Evolutionary conservation across 768 basidiomycete species (phyloP).

Genomic region (Lentinula aciculospora): DNA sequence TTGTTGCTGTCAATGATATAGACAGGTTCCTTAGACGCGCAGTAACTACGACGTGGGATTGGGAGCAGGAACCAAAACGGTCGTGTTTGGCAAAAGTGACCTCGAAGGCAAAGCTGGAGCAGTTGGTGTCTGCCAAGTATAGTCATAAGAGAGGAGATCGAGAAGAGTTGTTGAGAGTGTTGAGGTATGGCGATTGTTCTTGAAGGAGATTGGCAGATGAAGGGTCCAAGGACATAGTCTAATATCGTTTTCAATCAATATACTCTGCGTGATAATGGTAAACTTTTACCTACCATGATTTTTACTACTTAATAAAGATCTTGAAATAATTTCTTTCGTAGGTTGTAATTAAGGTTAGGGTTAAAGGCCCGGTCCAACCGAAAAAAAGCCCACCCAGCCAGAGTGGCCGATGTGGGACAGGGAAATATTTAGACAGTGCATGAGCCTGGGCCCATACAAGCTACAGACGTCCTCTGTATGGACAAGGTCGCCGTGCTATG

Average conservation of each 20-base stretch:
- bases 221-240: background rate
- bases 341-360: background rate
- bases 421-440: slow-evolving; percentile 81
- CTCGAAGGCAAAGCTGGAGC: background rate
- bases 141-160: background rate
- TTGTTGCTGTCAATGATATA: background rate
- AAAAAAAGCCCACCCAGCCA: slow-evolving; percentile 45
- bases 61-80: background rate
- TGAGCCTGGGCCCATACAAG: slow-evolving; percentile 70
- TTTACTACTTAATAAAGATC: too few species aligned
- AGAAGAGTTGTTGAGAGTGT: background rate
- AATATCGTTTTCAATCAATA: too few species aligned
- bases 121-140: background rate
- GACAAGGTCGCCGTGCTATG: too few species aligned
- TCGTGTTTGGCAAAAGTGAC: background rate
- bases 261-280: too few species aligned
- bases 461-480: slow-evolving; percentile 40
- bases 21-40: background rate
- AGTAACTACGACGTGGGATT: background rate
- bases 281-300: too few species aligned
- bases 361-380: slow-evolving; percentile 8
- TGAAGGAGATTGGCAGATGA: background rate
- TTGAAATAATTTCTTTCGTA: background rate
- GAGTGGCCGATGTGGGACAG: slow-evolving; percentile 62
- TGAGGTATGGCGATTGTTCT: background rate